Percentiles rank a stretch among this genome's conserved stretches.
These are phyloP conservation scores for Linnemannia hyalina DNA, from an alignment of 192 early-diverging fungal genomes.

Conservation along the genomic window DNA sequence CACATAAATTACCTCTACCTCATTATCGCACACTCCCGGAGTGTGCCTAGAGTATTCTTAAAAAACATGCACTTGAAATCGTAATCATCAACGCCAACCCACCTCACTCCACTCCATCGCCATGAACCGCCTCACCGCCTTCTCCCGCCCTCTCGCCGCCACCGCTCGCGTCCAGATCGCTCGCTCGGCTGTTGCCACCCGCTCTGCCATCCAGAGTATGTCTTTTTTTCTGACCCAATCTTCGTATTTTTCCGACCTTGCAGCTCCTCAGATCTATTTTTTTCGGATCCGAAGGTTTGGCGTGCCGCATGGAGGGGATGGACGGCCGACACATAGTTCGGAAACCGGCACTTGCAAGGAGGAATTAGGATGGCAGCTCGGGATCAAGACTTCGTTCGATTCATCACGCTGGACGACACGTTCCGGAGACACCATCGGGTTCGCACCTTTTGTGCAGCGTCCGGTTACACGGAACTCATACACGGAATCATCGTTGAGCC, in stretches of 20 bases:
- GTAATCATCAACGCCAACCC: conserved; percentile 4
- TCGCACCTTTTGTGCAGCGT: not conserved
- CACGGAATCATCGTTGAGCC: not conserved
- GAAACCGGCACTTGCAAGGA: not conserved
- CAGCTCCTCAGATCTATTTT: not conserved
- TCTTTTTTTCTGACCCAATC: not conserved
- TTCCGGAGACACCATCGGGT: not conserved
- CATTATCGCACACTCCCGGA: not conserved
- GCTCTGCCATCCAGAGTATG: conserved; percentile 55
- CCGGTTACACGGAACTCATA: not conserved
- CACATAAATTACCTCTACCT: not conserved
- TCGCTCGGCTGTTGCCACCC: conserved; percentile 43
- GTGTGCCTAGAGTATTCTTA: not conserved
- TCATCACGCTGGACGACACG: not conserved
- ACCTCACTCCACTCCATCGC: not conserved
- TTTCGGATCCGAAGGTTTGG: conserved; percentile 12
- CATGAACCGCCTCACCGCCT: conserved; percentile 47
- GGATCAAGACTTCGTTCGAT: not conserved
- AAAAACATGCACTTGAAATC: conserved; percentile 9
- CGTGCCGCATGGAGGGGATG: not conserved
- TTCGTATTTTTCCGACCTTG: not conserved
- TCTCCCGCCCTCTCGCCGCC: conserved; percentile 49
- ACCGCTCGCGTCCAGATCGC: conserved; percentile 46
- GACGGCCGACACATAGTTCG: not conserved
- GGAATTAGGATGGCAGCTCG: not conserved